Percentiles rank a stretch among this genome's conserved stretches.
Conservation (phyloP, 2,329 filamentous ascomycete genomes). For the Aspergillus pseudoviridinutans region DNA sequence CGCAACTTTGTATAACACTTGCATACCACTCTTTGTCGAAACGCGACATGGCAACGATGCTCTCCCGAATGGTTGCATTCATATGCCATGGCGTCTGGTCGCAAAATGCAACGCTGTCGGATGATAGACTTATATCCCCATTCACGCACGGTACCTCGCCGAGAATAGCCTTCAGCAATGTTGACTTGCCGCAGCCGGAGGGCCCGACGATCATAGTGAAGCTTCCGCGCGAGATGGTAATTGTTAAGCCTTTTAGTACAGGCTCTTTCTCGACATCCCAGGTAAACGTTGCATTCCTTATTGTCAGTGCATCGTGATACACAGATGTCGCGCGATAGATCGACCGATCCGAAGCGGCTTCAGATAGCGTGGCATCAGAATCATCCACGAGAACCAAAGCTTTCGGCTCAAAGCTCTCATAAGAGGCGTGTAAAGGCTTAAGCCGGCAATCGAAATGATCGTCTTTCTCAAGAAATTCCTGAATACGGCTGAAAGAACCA, state of each 20-base stretch:
- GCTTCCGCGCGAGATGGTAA: conserved; percentile 40
- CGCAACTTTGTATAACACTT: conserved; percentile 34
- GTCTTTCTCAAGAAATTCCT: conserved; percentile 41
- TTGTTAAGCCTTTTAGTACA: conserved; percentile 38
- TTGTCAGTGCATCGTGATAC: conserved; percentile 30
- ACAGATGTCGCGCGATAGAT: conserved; percentile 14
- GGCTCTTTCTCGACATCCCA: conserved; percentile 44
- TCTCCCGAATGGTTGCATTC: conserved; percentile 40
- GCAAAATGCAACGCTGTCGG: conserved; percentile 37
- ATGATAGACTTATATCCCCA: conserved; percentile 32
- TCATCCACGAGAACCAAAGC: conserved; percentile 18
- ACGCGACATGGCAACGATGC: conserved; percentile 35
- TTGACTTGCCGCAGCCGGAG: conserved; percentile 52
- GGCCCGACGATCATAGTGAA: conserved; percentile 50
- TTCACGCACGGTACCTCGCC: conserved; percentile 38
- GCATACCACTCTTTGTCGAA: conserved; percentile 37
- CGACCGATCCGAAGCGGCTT: conserved; percentile 20
- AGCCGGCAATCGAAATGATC: conserved; percentile 25
- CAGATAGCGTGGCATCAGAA: conserved; percentile 20
- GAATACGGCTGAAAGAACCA: conserved; percentile 46
- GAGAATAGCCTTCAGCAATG: conserved; percentile 44
- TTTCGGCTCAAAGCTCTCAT: conserved; percentile 16
- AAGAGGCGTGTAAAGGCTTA: conserved; percentile 7
- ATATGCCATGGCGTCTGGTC: conserved; percentile 41
- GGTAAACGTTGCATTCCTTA: conserved; percentile 45